Evolutionary conservation across 2,329 filamentous ascomycete genomes (phyloP).

Genomic region (Hortaea werneckii): DNA sequence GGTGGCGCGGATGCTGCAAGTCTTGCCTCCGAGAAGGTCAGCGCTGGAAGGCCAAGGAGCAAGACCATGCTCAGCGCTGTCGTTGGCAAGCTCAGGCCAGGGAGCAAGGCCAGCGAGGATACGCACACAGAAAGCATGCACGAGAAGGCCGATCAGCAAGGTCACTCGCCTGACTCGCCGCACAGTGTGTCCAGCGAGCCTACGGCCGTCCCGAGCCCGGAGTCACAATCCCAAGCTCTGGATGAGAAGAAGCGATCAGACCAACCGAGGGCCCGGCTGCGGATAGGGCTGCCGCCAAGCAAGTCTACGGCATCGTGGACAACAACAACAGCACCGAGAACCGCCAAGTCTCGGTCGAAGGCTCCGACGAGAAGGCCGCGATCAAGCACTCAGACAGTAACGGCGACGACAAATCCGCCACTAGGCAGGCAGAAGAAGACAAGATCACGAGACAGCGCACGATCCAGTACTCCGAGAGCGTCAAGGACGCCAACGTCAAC

Average conservation of each 20-base stretch:
- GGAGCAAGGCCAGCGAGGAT: constrained; percentile 17
- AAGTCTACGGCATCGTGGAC: not conserved
- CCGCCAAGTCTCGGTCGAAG: not conserved
- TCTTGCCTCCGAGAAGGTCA: constrained; percentile 1
- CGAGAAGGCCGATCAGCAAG: constrained; percentile 19
- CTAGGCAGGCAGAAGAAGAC: not conserved
- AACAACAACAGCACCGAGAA: not conserved
- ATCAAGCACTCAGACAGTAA: constrained; percentile 19
- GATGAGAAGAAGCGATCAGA: constrained; percentile 20
- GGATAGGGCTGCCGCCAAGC: constrained; percentile 22
- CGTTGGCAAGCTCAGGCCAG: constrained; percentile 24
- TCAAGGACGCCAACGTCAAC: constrained; percentile 12
- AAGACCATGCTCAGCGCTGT: constrained; percentile 21
- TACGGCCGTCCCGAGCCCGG: constrained; percentile 20
- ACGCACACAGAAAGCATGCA: constrained; percentile 8
- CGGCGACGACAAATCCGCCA: not conserved
- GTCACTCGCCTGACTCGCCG: constrained; percentile 13
- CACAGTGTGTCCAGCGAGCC: constrained; percentile 16
- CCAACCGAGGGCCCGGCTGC: constrained; percentile 4
- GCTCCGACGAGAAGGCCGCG: constrained; percentile 6
- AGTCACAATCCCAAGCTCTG: constrained; percentile 11
- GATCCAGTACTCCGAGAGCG: constrained; percentile 22
- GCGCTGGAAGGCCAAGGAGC: constrained; percentile 2
- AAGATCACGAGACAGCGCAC: constrained; percentile 21
- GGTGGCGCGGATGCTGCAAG: constrained; percentile 17